These are phyloP conservation scores for Emergomyces pasteurianus DNA, from an alignment of 2,329 filamentous ascomycete genomes.

Conservation along the genomic window DNA sequence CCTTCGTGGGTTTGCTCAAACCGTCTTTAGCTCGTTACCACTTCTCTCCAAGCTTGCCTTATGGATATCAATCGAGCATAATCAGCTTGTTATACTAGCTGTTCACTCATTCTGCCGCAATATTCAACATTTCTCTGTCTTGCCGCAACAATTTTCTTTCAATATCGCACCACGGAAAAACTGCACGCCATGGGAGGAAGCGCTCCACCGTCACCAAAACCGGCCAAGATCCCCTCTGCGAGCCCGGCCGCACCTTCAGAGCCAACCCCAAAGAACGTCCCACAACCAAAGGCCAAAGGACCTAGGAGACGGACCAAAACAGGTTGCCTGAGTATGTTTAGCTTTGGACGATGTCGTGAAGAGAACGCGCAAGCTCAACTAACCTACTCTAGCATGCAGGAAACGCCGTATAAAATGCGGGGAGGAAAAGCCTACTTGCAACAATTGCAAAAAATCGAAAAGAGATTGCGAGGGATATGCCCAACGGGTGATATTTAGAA, in stretches of 20 bases:
- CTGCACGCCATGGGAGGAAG: not conserved
- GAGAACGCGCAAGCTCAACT: constrained; percentile 1
- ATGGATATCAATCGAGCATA: not conserved
- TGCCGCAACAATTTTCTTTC: not conserved
- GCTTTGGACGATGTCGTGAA: not conserved
- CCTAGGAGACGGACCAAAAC: constrained; percentile 73
- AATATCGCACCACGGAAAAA: not conserved
- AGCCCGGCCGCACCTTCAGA: constrained; percentile 3
- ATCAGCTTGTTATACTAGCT: not conserved
- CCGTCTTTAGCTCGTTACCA: not conserved
- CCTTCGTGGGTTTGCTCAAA: not conserved
- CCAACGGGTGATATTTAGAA: constrained; percentile 31
- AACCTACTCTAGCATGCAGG: constrained; percentile 56
- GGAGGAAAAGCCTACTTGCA: constrained; percentile 51
- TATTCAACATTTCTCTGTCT: not conserved
- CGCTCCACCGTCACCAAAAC: not conserved
- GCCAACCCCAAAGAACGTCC: constrained; percentile 11
- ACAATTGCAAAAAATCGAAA: constrained; percentile 36
- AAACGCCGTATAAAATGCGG: constrained; percentile 95
- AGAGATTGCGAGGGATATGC: constrained; percentile 34
- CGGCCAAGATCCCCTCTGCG: not conserved
- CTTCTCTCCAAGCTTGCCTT: not conserved
- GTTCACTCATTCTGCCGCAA: not conserved
- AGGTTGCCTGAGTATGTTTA: constrained; percentile 69
- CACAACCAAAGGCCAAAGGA: constrained; percentile 15